phyloP scores from a whole-genome alignment of 1,284 basidiomycete genomes.

The Ganoderma sp. region DNA sequence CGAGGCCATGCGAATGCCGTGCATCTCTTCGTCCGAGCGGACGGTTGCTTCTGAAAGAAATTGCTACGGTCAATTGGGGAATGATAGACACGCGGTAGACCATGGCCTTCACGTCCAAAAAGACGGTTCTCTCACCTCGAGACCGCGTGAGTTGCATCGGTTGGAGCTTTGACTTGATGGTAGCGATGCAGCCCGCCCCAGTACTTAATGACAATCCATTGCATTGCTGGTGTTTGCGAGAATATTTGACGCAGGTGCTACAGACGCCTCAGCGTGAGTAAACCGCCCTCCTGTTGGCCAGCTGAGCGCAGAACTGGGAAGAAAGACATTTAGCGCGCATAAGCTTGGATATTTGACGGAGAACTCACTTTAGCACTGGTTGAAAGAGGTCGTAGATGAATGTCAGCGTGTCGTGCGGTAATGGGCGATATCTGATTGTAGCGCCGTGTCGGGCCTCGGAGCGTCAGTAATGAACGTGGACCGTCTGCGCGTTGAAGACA shows the following conservation, averaged over 20 bases:
- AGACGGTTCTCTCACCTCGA: background rate
- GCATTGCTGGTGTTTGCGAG: background rate
- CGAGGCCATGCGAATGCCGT: conserved; percentile 16
- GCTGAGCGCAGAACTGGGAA: background rate
- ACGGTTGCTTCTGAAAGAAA: conserved; percentile 2
- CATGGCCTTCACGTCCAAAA: conserved; percentile 1
- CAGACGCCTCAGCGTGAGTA: background rate
- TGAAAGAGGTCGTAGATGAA: background rate
- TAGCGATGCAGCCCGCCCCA: background rate
- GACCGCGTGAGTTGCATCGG: background rate
- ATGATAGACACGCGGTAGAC: conserved; percentile 7
- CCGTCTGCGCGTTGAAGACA: conserved; percentile 11
- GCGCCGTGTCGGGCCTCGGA: conserved; percentile 1
- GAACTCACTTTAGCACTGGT: background rate
- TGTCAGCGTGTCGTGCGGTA: background rate
- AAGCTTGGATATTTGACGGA: background rate
- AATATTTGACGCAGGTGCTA: background rate
- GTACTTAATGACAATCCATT: background rate
- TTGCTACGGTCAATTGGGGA: background rate
- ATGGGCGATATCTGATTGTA: conserved; percentile 15
- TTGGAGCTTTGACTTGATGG: background rate
- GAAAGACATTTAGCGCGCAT: background rate
- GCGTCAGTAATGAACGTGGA: conserved; percentile 5
- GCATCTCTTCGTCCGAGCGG: conserved; percentile 11
- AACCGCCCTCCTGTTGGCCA: background rate